Evolutionary conservation across 805 yeast genomes (phyloP).

Genomic region (Barnettozyma populi): DNA sequence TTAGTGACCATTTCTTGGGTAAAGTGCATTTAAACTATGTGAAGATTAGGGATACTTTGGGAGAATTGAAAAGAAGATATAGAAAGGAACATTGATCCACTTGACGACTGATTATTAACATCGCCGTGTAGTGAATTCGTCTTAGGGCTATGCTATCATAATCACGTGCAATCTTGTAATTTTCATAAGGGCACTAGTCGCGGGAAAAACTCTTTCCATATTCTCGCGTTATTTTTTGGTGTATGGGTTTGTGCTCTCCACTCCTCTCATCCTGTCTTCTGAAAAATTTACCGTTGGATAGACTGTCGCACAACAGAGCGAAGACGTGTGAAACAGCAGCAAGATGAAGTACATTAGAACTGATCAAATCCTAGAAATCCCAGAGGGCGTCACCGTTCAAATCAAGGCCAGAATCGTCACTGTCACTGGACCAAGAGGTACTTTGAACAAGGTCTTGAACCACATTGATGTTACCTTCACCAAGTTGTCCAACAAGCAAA

Average conservation of each 20-base stretch:
- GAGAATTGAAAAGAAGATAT: constrained; percentile 18
- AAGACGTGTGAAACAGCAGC: constrained; percentile 1
- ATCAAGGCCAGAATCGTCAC: constrained; percentile 88
- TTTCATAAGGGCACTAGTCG: background rate
- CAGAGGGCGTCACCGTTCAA: constrained; percentile 87
- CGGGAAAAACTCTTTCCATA: background rate
- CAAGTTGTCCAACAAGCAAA: constrained; percentile 63
- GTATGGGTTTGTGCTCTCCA: background rate
- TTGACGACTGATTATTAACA: background rate
- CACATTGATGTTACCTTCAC: constrained; percentile 93
- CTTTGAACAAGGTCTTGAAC: constrained; percentile 79
- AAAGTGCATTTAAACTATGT: constrained; percentile 82
- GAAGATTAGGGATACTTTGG: constrained; percentile 51
- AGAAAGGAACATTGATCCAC: background rate
- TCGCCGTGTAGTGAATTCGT: background rate
- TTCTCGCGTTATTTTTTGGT: background rate
- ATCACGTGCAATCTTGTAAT: background rate
- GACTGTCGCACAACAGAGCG: background rate
- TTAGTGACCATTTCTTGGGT: constrained; percentile 88
- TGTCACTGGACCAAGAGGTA: constrained; percentile 98
- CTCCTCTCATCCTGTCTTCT: background rate
- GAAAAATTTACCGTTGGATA: background rate
- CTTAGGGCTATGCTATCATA: background rate
- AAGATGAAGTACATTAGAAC: constrained; percentile 80
- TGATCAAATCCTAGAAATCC: constrained; percentile 75